Evolutionary conservation across 2,329 filamentous ascomycete genomes (phyloP).

Genomic region (Monascus ruber): DNA sequence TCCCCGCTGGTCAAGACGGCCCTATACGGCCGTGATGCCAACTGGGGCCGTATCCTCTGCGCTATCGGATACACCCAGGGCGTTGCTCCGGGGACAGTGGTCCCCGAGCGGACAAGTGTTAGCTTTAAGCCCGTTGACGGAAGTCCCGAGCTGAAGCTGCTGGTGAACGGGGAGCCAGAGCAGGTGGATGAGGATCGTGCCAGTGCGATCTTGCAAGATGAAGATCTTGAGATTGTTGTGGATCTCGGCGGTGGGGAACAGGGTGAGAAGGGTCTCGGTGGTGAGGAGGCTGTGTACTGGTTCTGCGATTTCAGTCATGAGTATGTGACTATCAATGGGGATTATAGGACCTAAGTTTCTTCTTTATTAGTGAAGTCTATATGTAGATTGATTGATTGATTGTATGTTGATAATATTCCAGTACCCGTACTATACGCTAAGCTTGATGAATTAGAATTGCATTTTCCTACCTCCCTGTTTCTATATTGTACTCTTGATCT

Average conservation of each 20-base stretch:
- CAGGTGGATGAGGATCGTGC: slow-evolving; percentile 50
- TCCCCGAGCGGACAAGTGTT: slow-evolving; percentile 47
- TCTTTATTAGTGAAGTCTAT: neutral
- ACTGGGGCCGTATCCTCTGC: slow-evolving; percentile 96
- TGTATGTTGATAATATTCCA: too few relatives aligned
- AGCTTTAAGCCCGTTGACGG: slow-evolving; percentile 50
- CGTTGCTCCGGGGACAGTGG: slow-evolving; percentile 35
- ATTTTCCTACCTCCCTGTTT: too few relatives aligned
- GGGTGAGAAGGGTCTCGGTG: slow-evolving; percentile 28
- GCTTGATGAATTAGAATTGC: too few relatives aligned
- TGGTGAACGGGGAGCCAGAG: slow-evolving; percentile 53
- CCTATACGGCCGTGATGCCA: slow-evolving; percentile 91
- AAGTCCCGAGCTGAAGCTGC: slow-evolving; percentile 43
- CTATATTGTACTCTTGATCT: too few relatives aligned
- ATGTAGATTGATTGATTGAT: slow-evolving; percentile 5
- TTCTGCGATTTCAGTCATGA: slow-evolving; percentile 60
- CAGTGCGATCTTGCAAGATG: slow-evolving; percentile 47
- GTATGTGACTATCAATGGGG: slow-evolving; percentile 59
- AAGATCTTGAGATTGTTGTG: slow-evolving; percentile 52
- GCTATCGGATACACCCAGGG: slow-evolving; percentile 69
- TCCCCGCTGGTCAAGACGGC: slow-evolving; percentile 96
- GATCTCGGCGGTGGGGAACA: slow-evolving; percentile 42
- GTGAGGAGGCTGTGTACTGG: slow-evolving; percentile 49
- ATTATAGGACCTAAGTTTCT: slow-evolving; percentile 46
- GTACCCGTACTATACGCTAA: too few relatives aligned